Base-by-base conservation (phyloP, 176 grass and related monocot species). In the Cenchrus fungigraminus region DNA sequence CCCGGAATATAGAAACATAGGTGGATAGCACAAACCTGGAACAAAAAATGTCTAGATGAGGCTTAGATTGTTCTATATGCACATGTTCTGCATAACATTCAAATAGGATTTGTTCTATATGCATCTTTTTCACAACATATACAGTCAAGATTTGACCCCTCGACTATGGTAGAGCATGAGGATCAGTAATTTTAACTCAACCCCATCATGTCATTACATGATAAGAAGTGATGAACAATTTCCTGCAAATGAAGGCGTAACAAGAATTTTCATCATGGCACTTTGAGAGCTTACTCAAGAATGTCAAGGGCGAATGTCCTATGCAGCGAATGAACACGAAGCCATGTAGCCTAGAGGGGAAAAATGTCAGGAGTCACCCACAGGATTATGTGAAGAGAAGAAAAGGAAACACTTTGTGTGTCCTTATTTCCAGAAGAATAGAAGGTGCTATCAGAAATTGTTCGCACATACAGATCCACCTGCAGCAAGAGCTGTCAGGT, bases 391-490 rank as follows among this genome's bases (percentile, higher is more conserved):
- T 68, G 37, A 31, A 73, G 54, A 45, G 61, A 71, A 75, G 28
- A 68, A 61, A 80, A 83, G 22, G 55, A 47, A 40, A 43, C 10
- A 82, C n/a, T 82, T 67, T 16, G 72, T 60, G 4, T 80, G 54
- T 55, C 25, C 71, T 62, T 73, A 78, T 87, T 80, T 60, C 67
- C 56, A 40, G 17, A 58, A 50, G 45, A 84, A 73, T 15, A 56
- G 12, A 87, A 88, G 77, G n/a, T 68, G 63, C 29, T 63, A 68
- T 80, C 40, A 69, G 82, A 85, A 89, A 86, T 82, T 79, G 86
- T 87, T 92, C 69, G 73, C 93, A 98, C 96, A 94, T 98, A 98
- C 96, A 92, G 96, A 95, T 95, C 96, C 96, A 98, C 96, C 93
- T 94, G 93, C 93, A 87, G 96, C 96, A 86, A 98, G 93, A 90